Conservation (phyloP, 1,139 yeast genomes). For the Kodamaea anthophila region DNA sequence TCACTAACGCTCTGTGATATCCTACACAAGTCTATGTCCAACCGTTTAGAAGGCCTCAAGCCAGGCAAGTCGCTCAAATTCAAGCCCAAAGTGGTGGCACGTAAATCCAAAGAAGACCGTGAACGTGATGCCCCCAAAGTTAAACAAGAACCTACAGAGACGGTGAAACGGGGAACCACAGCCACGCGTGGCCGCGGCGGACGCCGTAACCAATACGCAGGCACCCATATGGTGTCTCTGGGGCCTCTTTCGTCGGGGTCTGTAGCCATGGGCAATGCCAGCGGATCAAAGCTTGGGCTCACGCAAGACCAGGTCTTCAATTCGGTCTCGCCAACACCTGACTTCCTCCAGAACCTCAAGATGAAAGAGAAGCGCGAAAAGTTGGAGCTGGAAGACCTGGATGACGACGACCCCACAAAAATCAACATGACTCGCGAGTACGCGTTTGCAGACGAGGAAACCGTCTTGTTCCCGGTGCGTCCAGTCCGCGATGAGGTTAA, state of each 20-base stretch:
- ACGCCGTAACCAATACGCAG: slow-evolving; percentile 40
- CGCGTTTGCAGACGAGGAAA: slow-evolving; percentile 42
- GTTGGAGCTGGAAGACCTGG: slow-evolving; percentile 17
- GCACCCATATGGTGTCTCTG: slow-evolving; percentile 62
- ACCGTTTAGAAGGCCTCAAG: slow-evolving; percentile 40
- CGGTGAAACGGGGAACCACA: slow-evolving; percentile 16
- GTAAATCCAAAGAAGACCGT: slow-evolving; percentile 79
- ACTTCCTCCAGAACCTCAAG: slow-evolving; percentile 34
- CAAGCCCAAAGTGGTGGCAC: slow-evolving; percentile 76
- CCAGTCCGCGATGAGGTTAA: slow-evolving; percentile 22
- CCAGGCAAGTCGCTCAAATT: slow-evolving; percentile 50
- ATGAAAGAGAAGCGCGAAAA: slow-evolving; percentile 17
- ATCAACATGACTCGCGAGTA: slow-evolving; percentile 62
- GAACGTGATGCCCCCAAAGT: slow-evolving; percentile 65
- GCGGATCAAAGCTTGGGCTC: slow-evolving; percentile 23
- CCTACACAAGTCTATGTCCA: no score
- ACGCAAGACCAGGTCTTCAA: slow-evolving; percentile 23
- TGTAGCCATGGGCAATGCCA: slow-evolving; percentile 37
- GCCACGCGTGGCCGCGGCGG: slow-evolving; percentile 37
- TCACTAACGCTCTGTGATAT: no score
- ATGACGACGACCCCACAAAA: slow-evolving; percentile 37
- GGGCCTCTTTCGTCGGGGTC: slow-evolving; percentile 72
- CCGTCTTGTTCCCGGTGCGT: slow-evolving; percentile 39
- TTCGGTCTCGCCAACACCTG: slow-evolving; percentile 30
- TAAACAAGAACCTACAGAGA: slow-evolving; percentile 27